Conservation (phyloP, 2,329 filamentous ascomycete genomes). For the Calonectria pseudoreteaudii region DNA sequence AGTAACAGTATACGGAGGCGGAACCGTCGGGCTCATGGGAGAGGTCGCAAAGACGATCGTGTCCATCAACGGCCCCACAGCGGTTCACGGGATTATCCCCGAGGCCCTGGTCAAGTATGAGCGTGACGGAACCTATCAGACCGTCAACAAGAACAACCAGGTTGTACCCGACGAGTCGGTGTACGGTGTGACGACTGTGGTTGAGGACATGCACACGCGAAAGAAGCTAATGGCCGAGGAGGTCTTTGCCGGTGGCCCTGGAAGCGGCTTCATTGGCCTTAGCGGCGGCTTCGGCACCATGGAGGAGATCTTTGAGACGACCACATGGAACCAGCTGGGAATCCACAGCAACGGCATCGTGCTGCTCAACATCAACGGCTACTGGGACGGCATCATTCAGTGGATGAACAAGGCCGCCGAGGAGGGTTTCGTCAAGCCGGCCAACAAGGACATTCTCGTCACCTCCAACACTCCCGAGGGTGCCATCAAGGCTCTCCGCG, state of each 20-base stretch:
- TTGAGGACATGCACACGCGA: constrained; percentile 95
- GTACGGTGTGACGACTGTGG: constrained; percentile 89
- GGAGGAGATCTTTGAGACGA: constrained; percentile 93
- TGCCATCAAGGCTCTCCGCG: constrained; percentile 75
- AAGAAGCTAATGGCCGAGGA: constrained; percentile 94
- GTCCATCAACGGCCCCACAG: constrained; percentile 79
- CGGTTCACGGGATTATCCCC: constrained; percentile 95
- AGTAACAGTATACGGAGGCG: constrained; percentile 85
- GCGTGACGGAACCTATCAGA: constrained; percentile 69
- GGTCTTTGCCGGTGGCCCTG: constrained; percentile 83
- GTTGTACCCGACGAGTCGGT: constrained; percentile 71
- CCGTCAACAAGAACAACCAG: constrained; percentile 59
- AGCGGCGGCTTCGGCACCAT: constrained; percentile 93
- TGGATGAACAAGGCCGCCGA: constrained; percentile 84
- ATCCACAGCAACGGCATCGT: constrained; percentile 87
- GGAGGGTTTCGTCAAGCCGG: constrained; percentile 79
- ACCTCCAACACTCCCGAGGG: constrained; percentile 80
- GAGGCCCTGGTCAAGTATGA: constrained; percentile 85
- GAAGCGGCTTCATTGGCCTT: constrained; percentile 89
- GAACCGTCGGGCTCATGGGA: constrained; percentile 95
- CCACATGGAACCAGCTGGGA: constrained; percentile 95
- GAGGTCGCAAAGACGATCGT: constrained; percentile 90
- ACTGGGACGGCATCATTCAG: constrained; percentile 87
- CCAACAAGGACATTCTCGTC: constrained; percentile 81
- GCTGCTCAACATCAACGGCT: constrained; percentile 88